Evolutionary conservation across 345 rosid species (phyloP), one percentile per base, ranked within the genome.

Genomic region (Kernera saxatilis): DNA sequence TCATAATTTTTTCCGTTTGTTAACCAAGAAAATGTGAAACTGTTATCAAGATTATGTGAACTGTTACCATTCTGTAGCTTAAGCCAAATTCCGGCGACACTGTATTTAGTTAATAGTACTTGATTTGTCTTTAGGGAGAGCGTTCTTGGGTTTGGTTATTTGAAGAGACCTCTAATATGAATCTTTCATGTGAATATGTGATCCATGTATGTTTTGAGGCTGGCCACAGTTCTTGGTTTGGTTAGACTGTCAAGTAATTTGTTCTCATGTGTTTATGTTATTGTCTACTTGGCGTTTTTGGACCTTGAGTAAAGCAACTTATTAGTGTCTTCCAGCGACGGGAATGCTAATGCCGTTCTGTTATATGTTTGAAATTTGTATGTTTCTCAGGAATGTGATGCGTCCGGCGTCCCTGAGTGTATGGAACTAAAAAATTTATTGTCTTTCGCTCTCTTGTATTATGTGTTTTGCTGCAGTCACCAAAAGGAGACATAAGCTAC

Each of bases 401-500:
- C 8, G 46, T 41, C 9, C 7, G 11, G 40, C 8, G 46, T 41
- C 9, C 7, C 15, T 41, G 17, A 2, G 46, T 39, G 4, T 40
- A 6, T 40, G 45, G 45, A 40, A 40, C 8, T 40, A 40, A 13
- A 40, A 15, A 7, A 43, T 6, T 15, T 43, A 9, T 44, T 36
- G 4, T 37, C 14, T 45, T 19, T 36, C 8, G 9, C 11, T 25
- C 12, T 51, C 8, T 10, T 35, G n/a, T 48, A 4, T 29, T 61
- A 6, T 53, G 18, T 36, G 13, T 72, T 10, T 32, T 59, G 70
- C 17, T 82, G 86, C 78, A 92, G 98, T 86, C 87, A 17, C 96
- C 96, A 13, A 89, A 92, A 81, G 96, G 95, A 63, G 98, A 92
- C 71, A 89, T 89, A 64, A 90, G 95, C 74, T 93, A 93, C 75